These are phyloP conservation scores for Naganishia kalamii DNA, from an alignment of 768 basidiomycete genomes.

Conservation along the genomic window DNA sequence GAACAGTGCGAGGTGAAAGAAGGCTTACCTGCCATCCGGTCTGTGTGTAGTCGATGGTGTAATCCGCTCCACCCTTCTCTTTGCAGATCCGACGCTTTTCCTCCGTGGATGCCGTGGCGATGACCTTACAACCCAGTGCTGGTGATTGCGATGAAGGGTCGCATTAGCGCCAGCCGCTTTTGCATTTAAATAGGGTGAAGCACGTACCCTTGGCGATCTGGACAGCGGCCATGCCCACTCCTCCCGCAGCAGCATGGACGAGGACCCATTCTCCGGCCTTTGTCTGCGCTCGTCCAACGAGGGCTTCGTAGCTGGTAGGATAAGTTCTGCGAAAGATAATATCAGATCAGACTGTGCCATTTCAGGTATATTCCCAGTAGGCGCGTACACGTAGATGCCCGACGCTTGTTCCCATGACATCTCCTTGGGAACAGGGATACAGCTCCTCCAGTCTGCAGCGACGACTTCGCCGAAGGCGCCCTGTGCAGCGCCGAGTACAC, in stretches of 20 bases:
- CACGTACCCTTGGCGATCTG: constrained; percentile 80
- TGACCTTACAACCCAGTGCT: constrained; percentile 88
- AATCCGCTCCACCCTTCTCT: constrained; percentile 72
- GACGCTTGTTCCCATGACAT: constrained; percentile 82
- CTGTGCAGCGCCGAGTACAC: constrained; percentile 76
- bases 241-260: constrained; percentile 91
- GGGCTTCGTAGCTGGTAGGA: constrained; percentile 87
- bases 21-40: constrained; percentile 60
- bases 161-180: background rate
- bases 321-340: constrained; percentile 41
- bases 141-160: background rate
- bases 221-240: constrained; percentile 84
- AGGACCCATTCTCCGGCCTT: constrained; percentile 88
- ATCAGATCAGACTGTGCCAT: background rate
- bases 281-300: constrained; percentile 75
- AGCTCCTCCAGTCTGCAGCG: constrained; percentile 52
- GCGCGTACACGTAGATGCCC: constrained; percentile 58
- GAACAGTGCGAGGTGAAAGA: background rate
- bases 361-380: background rate
- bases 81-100: constrained; percentile 74
- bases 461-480: constrained; percentile 77
- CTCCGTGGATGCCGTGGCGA: constrained; percentile 64
- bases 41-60: constrained; percentile 69
- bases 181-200: background rate
- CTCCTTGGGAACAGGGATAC: constrained; percentile 65